Conservation (phyloP, 1,139 yeast species). For the Blastobotrys capitulatus region DNA sequence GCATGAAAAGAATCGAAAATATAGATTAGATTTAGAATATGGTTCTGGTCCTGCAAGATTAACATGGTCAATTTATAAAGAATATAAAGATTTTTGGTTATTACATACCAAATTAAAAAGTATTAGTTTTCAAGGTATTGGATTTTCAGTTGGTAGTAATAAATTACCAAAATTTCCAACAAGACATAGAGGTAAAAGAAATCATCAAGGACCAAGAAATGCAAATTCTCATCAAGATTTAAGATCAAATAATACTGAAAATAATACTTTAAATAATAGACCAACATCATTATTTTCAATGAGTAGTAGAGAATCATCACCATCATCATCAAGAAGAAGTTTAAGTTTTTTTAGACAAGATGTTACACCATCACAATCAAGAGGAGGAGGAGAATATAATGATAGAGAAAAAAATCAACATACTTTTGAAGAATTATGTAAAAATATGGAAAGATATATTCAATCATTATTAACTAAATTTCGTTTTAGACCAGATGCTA, state of each 20-base stretch:
- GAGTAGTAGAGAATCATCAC: slow-evolving; percentile 9
- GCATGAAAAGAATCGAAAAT: slow-evolving; percentile 48
- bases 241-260: not conserved
- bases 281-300: slow-evolving; percentile 13
- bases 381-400: slow-evolving; percentile 4
- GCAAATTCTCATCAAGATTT: not conserved
- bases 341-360: slow-evolving; percentile 10
- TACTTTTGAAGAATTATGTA: slow-evolving; percentile 7
- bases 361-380: slow-evolving; percentile 12
- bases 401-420: slow-evolving; percentile 8
- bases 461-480: slow-evolving; percentile 53
- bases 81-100: slow-evolving; percentile 60
- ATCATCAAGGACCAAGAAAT: not conserved
- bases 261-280: not conserved
- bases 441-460: slow-evolving; percentile 41
- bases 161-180: slow-evolving; percentile 32
- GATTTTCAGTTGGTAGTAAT: slow-evolving; percentile 14
- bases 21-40: slow-evolving; percentile 69
- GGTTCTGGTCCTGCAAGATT: slow-evolving; percentile 80
- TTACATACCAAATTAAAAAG: slow-evolving; percentile 66
- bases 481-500: slow-evolving; percentile 73
- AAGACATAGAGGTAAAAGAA: slow-evolving; percentile 13
- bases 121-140: slow-evolving; percentile 27
- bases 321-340: slow-evolving; percentile 8
- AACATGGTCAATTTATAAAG: slow-evolving; percentile 75